These are phyloP conservation scores for Salicornia ramosissima DNA, from an alignment of 148 eudicot genomes.

Conservation along the genomic window DNA sequence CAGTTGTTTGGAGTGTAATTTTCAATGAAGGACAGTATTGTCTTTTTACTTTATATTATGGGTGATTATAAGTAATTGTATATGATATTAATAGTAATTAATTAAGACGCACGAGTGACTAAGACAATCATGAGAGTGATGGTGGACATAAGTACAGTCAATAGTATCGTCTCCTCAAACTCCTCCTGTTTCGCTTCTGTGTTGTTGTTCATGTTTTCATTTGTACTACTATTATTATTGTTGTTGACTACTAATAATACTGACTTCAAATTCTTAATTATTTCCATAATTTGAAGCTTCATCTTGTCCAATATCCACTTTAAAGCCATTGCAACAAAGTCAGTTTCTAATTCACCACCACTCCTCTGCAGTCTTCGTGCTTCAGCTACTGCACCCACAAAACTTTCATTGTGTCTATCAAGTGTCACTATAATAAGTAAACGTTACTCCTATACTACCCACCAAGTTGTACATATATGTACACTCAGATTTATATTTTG, in stretches of 20 bases:
- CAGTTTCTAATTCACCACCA: constrained; percentile 27
- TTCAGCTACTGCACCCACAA: constrained; percentile 38
- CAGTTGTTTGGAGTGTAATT: too few relatives aligned
- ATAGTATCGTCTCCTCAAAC: constrained; percentile 34
- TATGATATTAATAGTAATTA: too few relatives aligned
- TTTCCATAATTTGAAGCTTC: constrained; percentile 32
- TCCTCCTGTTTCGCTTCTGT: constrained; percentile 14
- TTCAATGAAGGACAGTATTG: too few relatives aligned
- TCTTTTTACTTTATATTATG: too few relatives aligned
- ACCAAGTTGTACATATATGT: too few relatives aligned
- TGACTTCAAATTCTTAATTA: constrained; percentile 25
- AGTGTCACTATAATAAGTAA: too few relatives aligned
- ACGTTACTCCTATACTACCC: too few relatives aligned
- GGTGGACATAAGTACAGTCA: constrained; percentile 43
- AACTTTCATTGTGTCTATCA: neutral
- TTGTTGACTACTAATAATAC: constrained; percentile 3
- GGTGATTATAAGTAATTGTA: too few relatives aligned
- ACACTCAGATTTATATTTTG: too few relatives aligned
- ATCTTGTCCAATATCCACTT: constrained; percentile 37
- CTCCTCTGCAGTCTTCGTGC: constrained; percentile 11
- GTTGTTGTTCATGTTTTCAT: constrained; percentile 16
- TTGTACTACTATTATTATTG: constrained; percentile 14
- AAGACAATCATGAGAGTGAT: constrained; percentile 46
- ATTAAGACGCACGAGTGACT: constrained; percentile 37
- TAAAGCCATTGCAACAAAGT: constrained; percentile 25